Percentiles rank a stretch among this genome's conserved stretches.
These are phyloP conservation scores for Hymenoscyphus occultus DNA, from an alignment of 2,329 filamentous ascomycete species.

Conservation along the genomic window DNA sequence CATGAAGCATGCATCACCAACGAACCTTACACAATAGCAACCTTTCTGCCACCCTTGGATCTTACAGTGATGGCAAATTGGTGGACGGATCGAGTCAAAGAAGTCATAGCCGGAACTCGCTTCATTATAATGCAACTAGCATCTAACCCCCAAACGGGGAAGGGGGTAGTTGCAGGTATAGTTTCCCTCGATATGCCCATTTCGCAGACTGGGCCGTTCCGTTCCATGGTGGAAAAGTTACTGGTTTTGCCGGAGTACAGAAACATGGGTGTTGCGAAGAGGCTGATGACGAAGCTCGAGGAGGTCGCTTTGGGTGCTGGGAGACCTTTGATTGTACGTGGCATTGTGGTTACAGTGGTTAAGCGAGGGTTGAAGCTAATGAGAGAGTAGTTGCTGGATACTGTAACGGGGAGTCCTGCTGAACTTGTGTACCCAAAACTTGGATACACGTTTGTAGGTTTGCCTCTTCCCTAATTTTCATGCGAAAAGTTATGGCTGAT, in stretches of 20 bases:
- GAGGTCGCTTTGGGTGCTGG: slow-evolving; percentile 48
- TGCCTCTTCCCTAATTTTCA: neutral
- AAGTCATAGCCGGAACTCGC: slow-evolving; percentile 45
- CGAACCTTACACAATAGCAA: slow-evolving; percentile 51
- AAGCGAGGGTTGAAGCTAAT: slow-evolving; percentile 15
- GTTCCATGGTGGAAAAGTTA: slow-evolving; percentile 56
- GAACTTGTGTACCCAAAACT: slow-evolving; percentile 53
- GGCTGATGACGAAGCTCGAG: slow-evolving; percentile 54
- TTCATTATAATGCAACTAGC: slow-evolving; percentile 53
- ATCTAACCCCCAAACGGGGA: slow-evolving; percentile 37
- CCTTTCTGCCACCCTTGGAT: slow-evolving; percentile 57
- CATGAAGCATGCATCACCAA: slow-evolving; percentile 58
- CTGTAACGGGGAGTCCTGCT: slow-evolving; percentile 50
- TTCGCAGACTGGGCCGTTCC: slow-evolving; percentile 54
- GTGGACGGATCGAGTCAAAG: slow-evolving; percentile 53
- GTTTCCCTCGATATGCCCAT: slow-evolving; percentile 52
- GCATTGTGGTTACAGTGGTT: neutral
- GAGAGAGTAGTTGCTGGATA: slow-evolving; percentile 43
- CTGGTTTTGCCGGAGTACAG: slow-evolving; percentile 53
- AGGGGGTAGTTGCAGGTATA: slow-evolving; percentile 51
- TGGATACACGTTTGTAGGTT: slow-evolving; percentile 50
- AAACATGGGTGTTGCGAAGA: slow-evolving; percentile 49
- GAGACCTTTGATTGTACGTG: slow-evolving; percentile 52
- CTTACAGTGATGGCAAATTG: slow-evolving; percentile 54
- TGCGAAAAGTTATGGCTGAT: neutral